Conservation (phyloP, 1,284 basidiomycete genomes). For the Trametes pubescens region DNA sequence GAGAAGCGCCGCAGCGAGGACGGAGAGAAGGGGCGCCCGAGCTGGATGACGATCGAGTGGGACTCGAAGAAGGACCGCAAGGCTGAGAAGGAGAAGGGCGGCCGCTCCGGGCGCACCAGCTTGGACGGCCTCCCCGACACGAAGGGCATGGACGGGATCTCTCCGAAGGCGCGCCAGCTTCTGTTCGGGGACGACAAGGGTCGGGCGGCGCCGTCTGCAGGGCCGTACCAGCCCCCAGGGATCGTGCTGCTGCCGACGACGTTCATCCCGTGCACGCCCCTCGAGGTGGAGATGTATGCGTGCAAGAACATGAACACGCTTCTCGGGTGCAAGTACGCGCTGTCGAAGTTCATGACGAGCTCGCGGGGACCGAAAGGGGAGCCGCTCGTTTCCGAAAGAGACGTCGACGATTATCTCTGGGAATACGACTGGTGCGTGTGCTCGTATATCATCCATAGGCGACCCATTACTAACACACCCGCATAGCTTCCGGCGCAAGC, state of each 20-base stretch:
- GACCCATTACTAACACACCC: neutral
- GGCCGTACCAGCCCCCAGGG: conserved; percentile 43
- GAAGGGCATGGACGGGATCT: conserved; percentile 5
- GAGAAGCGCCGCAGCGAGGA: conserved; percentile 29
- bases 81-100: conserved; percentile 8
- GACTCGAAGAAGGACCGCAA: conserved; percentile 41
- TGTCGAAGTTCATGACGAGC: conserved; percentile 57
- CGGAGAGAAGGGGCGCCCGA: conserved; percentile 44
- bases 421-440: conserved; percentile 69
- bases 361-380: conserved; percentile 51
- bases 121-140: conserved; percentile 15
- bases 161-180: conserved; percentile 37
- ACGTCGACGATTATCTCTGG: conserved; percentile 65
- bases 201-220: conserved; percentile 22
- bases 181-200: conserved; percentile 31
- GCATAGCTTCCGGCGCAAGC: conserved; percentile 63
- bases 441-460: neutral
- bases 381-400: conserved; percentile 49
- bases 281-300: conserved; percentile 74
- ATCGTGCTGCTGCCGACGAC: conserved; percentile 57
- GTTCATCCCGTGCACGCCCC: conserved; percentile 63
- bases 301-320: conserved; percentile 70
- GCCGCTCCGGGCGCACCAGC: conserved; percentile 16
- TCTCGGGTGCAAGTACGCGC: conserved; percentile 64
- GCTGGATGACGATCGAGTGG: conserved; percentile 43